phyloP scores from a whole-genome alignment of 495 filamentous ascomycete genomes.

The Podospora bellae-mahoneyi region DNA sequence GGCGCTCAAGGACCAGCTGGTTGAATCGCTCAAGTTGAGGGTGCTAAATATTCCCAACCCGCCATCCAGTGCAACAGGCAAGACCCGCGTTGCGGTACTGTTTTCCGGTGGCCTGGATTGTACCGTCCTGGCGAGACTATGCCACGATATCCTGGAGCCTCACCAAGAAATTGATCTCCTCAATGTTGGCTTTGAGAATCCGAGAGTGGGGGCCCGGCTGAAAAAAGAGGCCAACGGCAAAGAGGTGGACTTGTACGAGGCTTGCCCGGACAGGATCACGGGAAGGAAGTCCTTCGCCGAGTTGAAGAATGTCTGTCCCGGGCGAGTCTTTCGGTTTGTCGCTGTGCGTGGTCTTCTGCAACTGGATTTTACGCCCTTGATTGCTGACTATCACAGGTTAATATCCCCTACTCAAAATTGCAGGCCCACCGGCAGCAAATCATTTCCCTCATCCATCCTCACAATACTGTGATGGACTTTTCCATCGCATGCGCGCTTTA shows the following conservation, averaged over 20 bases:
- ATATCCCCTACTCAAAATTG: constrained; percentile 78
- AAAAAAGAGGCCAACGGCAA: constrained; percentile 22
- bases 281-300: constrained; percentile 73
- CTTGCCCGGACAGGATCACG: constrained; percentile 86
- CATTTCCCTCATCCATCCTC: constrained; percentile 76
- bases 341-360: constrained; percentile 39
- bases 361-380: neutral
- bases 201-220: constrained; percentile 56
- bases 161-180: constrained; percentile 76
- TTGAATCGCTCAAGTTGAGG: constrained; percentile 61
- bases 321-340: constrained; percentile 74
- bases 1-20: constrained; percentile 56
- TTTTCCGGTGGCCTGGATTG: constrained; percentile 97
- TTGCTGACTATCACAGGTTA: constrained; percentile 49
- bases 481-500: constrained; percentile 93
- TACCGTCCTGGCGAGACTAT: constrained; percentile 76
- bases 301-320: constrained; percentile 66
- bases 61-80: constrained; percentile 30
- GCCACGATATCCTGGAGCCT: constrained; percentile 71
- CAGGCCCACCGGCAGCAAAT: constrained; percentile 64
- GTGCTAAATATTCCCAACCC: constrained; percentile 65
- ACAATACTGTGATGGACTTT: constrained; percentile 98
- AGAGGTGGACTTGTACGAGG: constrained; percentile 57
- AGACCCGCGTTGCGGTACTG: constrained; percentile 68
- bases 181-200: constrained; percentile 97